phyloP scores from a whole-genome alignment of 352 stramenopile genomes.

The Globisporangium rhizosaccharum region DNA sequence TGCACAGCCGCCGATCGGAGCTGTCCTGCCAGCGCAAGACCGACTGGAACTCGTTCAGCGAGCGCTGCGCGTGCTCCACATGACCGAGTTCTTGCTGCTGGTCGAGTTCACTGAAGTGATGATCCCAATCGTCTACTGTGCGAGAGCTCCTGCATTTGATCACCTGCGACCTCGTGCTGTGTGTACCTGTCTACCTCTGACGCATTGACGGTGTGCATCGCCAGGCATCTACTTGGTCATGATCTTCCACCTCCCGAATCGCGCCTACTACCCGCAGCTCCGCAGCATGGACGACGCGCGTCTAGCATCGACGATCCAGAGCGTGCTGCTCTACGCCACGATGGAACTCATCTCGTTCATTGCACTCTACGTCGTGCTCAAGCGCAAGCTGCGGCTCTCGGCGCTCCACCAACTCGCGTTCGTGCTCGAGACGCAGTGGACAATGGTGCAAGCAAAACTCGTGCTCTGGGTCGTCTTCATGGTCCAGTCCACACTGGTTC shows the following conservation, averaged over 20 bases:
- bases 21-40: conserved; percentile 4
- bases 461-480: too few species aligned
- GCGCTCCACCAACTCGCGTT: too few species aligned
- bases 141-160: background rate
- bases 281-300: conserved; percentile 12
- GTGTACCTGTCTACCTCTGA: too few species aligned
- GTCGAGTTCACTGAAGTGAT: conserved; percentile 38
- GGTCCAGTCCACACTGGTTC: too few species aligned
- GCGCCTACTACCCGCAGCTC: conserved; percentile 25
- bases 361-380: too few species aligned
- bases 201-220: background rate
- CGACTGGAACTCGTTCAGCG: conserved; percentile 16
- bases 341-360: background rate
- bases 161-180: background rate
- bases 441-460: too few species aligned
- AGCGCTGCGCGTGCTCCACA: conserved; percentile 23
- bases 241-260: conserved; percentile 28
- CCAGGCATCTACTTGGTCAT: conserved; percentile 18
- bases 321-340: conserved; percentile 1
- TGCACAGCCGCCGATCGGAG: background rate
- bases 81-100: conserved; percentile 40
- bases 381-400: too few species aligned
- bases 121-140: conserved; percentile 35
- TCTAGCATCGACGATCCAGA: conserved; percentile 13
- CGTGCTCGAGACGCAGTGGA: too few species aligned